Conservation (phyloP, 2,329 filamentous ascomycete genomes). For the Mollisia scopiformis region DNA sequence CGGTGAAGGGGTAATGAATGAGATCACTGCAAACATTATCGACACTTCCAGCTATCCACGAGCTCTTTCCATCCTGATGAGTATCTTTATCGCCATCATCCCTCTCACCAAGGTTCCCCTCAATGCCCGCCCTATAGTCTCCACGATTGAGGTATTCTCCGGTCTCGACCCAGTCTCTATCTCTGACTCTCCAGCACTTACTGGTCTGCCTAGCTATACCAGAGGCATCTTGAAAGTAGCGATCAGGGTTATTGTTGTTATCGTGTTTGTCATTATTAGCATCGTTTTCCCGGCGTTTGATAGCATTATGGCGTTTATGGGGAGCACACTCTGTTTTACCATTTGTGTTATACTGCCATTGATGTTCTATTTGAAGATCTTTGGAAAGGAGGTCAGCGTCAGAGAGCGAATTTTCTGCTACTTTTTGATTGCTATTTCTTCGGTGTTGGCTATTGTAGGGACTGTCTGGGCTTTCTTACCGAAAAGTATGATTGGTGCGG, state of each 20-base stretch:
- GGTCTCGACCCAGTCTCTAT: constrained; percentile 57
- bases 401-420: constrained; percentile 70
- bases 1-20: constrained; percentile 82
- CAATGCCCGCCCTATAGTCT: constrained; percentile 85
- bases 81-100: constrained; percentile 87
- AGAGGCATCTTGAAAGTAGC: constrained; percentile 60
- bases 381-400: constrained; percentile 68
- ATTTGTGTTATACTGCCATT: constrained; percentile 93
- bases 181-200: constrained; percentile 47
- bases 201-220: constrained; percentile 59
- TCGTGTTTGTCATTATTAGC: constrained; percentile 77
- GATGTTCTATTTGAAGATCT: constrained; percentile 88
- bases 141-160: constrained; percentile 78
- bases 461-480: constrained; percentile 90
- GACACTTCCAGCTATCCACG: constrained; percentile 73
- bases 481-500: constrained; percentile 68
- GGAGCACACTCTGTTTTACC: constrained; percentile 86
- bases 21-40: constrained; percentile 90
- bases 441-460: constrained; percentile 71
- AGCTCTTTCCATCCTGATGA: constrained; percentile 75
- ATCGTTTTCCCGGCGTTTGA: constrained; percentile 71
- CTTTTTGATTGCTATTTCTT: constrained; percentile 69
- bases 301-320: constrained; percentile 76
- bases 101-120: constrained; percentile 94
- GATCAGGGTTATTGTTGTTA: constrained; percentile 67